These are phyloP conservation scores for Apiospora phragmitis DNA, from an alignment of 2,329 filamentous ascomycete species.

Conservation along the genomic window DNA sequence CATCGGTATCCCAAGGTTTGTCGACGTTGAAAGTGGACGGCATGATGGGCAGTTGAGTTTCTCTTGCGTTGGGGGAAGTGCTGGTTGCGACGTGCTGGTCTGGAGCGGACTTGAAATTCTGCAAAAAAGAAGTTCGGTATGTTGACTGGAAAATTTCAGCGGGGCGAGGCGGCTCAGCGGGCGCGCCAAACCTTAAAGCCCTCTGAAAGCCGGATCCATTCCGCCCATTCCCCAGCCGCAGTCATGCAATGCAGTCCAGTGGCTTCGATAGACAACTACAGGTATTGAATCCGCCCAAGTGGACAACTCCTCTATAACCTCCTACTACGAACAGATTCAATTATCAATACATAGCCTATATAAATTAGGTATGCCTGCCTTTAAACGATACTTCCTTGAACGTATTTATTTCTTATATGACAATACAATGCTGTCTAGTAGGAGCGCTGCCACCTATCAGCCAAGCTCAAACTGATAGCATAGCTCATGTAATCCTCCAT, in stretches of 20 bases:
- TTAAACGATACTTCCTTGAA: neutral
- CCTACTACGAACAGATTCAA: neutral
- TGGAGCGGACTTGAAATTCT: neutral
- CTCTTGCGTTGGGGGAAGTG: neutral
- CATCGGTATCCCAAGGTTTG: slow-evolving; percentile 79
- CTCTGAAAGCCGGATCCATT: neutral
- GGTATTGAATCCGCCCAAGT: neutral
- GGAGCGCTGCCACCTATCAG: too few species aligned
- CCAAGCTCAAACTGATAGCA: too few species aligned
- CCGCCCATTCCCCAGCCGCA: neutral
- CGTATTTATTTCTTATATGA: neutral
- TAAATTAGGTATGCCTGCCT: neutral
- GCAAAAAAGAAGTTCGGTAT: slow-evolving; percentile 1
- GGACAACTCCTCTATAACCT: neutral
- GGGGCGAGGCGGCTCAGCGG: slow-evolving; percentile 3
- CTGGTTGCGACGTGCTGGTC: neutral
- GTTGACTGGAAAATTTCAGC: slow-evolving; percentile 6
- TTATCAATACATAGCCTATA: neutral
- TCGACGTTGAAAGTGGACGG: slow-evolving; percentile 14
- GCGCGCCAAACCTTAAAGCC: slow-evolving; percentile 4
- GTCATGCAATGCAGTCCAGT: too few species aligned
- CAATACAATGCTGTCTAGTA: too few species aligned
- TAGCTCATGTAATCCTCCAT: too few species aligned
- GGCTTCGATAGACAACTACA: neutral
- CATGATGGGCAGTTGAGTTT: slow-evolving; percentile 8